phyloP scores from a whole-genome alignment of 176 grass and related monocot genomes.

The Saccharum spontaneum region DNA sequence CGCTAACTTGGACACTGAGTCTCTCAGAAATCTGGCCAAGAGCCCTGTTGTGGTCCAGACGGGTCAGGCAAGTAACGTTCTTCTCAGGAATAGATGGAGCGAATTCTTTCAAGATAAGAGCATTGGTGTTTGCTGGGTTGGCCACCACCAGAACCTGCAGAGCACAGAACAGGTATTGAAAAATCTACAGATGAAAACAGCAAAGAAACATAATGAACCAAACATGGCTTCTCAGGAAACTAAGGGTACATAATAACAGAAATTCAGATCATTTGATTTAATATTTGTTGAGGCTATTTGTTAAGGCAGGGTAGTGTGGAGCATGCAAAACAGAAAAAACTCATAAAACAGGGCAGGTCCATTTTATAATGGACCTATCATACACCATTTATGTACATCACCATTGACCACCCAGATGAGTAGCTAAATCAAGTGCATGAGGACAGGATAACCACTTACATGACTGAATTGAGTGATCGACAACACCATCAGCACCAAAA shows the following conservation, averaged over 20 bases:
- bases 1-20: constrained; percentile 76
- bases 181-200: not conserved
- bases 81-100: constrained; percentile 94
- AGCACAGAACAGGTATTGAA: not conserved
- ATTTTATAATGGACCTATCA: not conserved
- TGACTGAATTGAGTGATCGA: not conserved
- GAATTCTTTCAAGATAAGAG: constrained; percentile 96
- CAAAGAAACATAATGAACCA: not conserved
- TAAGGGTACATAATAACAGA: constrained; percentile 5
- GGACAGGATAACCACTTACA: not conserved
- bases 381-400: not conserved
- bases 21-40: constrained; percentile 86
- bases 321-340: not conserved
- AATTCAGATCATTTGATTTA: not conserved
- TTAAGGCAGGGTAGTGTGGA: not conserved
- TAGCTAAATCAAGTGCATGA: not conserved
- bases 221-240: constrained; percentile 11
- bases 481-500: not conserved
- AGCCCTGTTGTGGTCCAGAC: constrained; percentile 95
- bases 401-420: not conserved
- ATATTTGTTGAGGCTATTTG: not conserved
- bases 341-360: not conserved
- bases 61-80: constrained; percentile 94
- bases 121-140: constrained; percentile 97
- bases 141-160: constrained; percentile 94